These are phyloP conservation scores for Cladophialophora bantiana DNA, from an alignment of 2,329 filamentous ascomycete genomes.

Conservation along the genomic window DNA sequence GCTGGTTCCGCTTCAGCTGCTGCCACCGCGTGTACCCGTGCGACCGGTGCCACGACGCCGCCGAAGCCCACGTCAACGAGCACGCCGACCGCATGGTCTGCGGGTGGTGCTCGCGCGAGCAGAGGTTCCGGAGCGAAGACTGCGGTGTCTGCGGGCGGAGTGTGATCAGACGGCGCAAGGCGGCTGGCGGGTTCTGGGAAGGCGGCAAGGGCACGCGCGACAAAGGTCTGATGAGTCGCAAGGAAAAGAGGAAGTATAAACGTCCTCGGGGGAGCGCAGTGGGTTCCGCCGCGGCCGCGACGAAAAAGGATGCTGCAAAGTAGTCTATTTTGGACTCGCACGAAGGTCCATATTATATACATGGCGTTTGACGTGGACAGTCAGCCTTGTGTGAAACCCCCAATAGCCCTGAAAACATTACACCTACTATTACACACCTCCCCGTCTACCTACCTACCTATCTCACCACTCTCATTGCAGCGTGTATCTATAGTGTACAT, in stretches of 20 bases:
- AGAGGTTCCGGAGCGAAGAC: slow-evolving; percentile 77
- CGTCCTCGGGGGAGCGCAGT: slow-evolving; percentile 16
- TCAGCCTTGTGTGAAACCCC: too few relatives aligned
- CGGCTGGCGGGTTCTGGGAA: slow-evolving; percentile 76
- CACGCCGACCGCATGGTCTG: slow-evolving; percentile 85
- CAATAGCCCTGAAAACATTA: too few relatives aligned
- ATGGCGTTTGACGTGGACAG: too few relatives aligned
- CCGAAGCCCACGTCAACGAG: slow-evolving; percentile 75
- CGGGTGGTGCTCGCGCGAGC: slow-evolving; percentile 79
- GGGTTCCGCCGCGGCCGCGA: neutral
- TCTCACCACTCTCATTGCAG: too few relatives aligned
- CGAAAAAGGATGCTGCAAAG: slow-evolving; percentile 12
- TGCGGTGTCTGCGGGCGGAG: slow-evolving; percentile 75
- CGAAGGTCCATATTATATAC: too few relatives aligned
- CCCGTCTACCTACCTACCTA: too few relatives aligned
- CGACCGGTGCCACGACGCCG: slow-evolving; percentile 75
- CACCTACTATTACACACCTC: too few relatives aligned
- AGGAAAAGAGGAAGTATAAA: slow-evolving; percentile 47
- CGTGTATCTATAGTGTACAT: neutral
- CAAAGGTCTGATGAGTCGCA: slow-evolving; percentile 72
- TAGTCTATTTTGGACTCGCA: neutral
- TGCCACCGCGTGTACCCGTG: slow-evolving; percentile 65
- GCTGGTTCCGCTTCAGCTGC: slow-evolving; percentile 67
- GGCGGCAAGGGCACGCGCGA: slow-evolving; percentile 83
- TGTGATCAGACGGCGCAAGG: slow-evolving; percentile 68